phyloP scores from a whole-genome alignment of 768 basidiomycete genomes.

The Glaciozyma antarctica region DNA sequence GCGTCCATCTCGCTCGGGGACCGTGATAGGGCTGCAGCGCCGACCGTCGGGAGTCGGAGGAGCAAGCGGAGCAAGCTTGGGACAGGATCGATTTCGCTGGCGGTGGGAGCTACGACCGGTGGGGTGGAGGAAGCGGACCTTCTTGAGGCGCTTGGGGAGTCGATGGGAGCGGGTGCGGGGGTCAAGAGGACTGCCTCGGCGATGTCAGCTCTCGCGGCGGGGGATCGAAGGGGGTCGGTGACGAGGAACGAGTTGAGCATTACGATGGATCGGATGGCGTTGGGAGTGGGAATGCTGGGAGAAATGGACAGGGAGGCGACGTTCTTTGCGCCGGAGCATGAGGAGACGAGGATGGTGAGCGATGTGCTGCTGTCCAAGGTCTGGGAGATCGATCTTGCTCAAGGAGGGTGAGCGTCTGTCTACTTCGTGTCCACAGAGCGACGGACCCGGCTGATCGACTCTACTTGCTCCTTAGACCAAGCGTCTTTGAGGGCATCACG shows the following conservation, averaged over 20 bases:
- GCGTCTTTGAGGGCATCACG: not conserved
- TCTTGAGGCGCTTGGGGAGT: conserved; percentile 6
- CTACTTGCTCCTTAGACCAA: not conserved
- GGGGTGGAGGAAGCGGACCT: not conserved
- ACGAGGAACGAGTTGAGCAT: conserved; percentile 43
- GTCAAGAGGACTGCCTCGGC: not conserved
- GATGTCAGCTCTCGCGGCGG: not conserved
- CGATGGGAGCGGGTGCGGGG: not conserved
- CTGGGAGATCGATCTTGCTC: conserved; percentile 35
- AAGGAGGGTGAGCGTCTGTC: not conserved
- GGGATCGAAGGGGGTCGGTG: conserved; percentile 7
- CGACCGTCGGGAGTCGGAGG: not conserved
- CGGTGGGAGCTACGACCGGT: not conserved
- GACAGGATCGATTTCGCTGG: not conserved
- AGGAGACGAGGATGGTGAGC: conserved; percentile 12
- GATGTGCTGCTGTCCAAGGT: conserved; percentile 20
- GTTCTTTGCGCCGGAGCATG: conserved; percentile 5
- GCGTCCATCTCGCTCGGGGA: not conserved
- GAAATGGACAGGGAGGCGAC: conserved; percentile 15
- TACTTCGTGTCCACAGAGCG: not conserved
- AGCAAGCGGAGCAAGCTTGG: not conserved
- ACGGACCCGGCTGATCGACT: not conserved
- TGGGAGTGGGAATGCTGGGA: conserved; percentile 39
- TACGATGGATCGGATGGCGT: conserved; percentile 60
- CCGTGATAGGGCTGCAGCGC: not conserved